These are phyloP conservation scores for Penicillium oxalicum DNA, from an alignment of 2,329 filamentous ascomycete species.

Conservation along the genomic window DNA sequence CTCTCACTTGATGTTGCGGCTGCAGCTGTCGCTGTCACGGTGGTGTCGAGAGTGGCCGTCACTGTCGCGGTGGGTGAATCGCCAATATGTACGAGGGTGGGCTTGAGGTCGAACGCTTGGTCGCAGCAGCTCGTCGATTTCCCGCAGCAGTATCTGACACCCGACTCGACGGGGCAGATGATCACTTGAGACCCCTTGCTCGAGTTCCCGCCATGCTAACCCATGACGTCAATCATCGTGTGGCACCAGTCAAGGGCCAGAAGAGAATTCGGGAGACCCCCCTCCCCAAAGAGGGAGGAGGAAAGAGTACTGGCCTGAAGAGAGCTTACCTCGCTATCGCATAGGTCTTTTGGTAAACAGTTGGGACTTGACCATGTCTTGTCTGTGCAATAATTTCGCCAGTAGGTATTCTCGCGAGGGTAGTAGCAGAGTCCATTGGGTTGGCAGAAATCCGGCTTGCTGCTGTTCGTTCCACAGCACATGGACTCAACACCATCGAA, in stretches of 20 bases:
- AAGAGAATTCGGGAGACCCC: too few relatives aligned
- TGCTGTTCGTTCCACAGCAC: slow-evolving; percentile 4
- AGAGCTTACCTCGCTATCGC: background rate
- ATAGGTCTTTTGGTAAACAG: background rate
- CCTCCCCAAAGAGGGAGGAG: too few relatives aligned
- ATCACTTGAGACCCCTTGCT: background rate
- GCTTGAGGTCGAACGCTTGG: background rate
- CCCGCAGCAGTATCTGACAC: slow-evolving; percentile 3
- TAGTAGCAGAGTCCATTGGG: slow-evolving; percentile 1
- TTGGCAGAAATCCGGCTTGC: slow-evolving; percentile 1
- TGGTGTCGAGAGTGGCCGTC: background rate
- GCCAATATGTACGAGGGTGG: background rate
- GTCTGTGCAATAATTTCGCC: slow-evolving; percentile 3
- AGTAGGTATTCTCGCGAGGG: background rate
- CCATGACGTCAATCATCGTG: background rate
- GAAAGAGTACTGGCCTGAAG: too few relatives aligned
- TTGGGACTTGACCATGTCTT: slow-evolving; percentile 4
- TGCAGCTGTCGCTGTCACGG: background rate
- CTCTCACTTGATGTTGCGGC: too few relatives aligned
- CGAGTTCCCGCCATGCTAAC: background rate
- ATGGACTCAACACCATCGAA: slow-evolving; percentile 3
- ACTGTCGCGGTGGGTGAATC: too few relatives aligned
- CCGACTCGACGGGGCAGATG: background rate
- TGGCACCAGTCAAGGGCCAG: background rate
- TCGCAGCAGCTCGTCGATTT: background rate